Base-by-base conservation (phyloP, 805 yeast genomes). In the Saturnispora ahearnii region DNA sequence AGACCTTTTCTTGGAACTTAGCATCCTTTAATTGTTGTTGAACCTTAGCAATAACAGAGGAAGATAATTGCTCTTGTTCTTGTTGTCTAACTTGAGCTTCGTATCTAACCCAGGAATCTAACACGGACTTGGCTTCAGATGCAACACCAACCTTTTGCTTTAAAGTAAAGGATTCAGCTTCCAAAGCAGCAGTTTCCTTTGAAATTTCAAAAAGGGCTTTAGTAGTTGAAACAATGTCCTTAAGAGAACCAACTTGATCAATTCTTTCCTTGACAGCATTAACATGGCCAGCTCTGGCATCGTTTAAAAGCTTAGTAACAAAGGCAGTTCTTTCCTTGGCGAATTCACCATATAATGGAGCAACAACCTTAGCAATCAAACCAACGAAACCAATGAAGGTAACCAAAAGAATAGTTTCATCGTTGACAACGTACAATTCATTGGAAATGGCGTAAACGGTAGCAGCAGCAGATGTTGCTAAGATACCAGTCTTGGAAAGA, bases 71-170 rank as follows among this genome's bases (percentile, higher is more conserved):
- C 72, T 82, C 79, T 78, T 93, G 99, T 78, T 93, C 96, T 66
- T 81, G 73, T 77, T 88, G 96, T 77, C 97, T 91, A 60, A 90
- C 93, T 68, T 88, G 89, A 60, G 87, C 84, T 78, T 93, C 99
- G 73, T 86, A 87, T 81, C 98, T 87, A 62, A 90, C 97, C 99
- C 99, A 93, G 13, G 98, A 88, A 74, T 93, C 99, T 67, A 93
- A 81, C 54, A 91, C 96, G 51, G 93, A 74, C 76, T 86, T 89
- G 65, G 98, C 98, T 77, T 89, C 96, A 55, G 74, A 62, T 51
- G 95, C 91, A 59, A 89, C 79, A 56, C 82, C 89, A 59, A 87
- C 89, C 67, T 82, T 72, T 78, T 93, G 99, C 77, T 89, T 85
- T 69, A 87, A 80, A 74, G 87, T 95, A 65, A 90, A 93, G 51